Evolutionary conservation across 306 rosid species (phyloP).

Genomic region (Glycyrrhiza uralensis): DNA sequence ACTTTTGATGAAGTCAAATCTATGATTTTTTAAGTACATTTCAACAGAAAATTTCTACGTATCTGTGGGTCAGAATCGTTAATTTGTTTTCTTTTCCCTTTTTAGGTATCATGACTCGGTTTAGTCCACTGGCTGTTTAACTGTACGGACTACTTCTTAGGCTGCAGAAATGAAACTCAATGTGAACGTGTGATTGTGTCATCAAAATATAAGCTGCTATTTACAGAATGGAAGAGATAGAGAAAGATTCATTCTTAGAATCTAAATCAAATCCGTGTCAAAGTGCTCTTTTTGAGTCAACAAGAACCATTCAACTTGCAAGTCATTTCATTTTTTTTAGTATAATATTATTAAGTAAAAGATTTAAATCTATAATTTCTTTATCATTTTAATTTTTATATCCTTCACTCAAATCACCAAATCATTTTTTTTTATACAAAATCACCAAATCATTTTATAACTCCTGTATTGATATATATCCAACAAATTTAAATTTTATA

Average conservation of each 20-base stretch:
- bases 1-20: too few species aligned
- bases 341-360: too few species aligned
- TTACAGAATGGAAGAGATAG: not conserved
- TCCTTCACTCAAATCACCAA: too few species aligned
- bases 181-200: constrained; percentile 27
- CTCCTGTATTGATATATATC: too few species aligned
- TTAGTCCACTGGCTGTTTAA: not conserved
- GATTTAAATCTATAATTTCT: too few species aligned
- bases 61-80: not conserved
- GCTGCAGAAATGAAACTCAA: constrained; percentile 27
- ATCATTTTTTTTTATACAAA: too few species aligned
- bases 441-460: too few species aligned
- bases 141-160: constrained; percentile 3
- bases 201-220: not conserved
- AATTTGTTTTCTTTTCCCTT: not conserved
- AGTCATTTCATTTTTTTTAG: too few species aligned
- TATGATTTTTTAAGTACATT: not conserved
- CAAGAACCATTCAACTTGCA: not conserved
- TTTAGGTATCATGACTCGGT: not conserved
- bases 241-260: constrained; percentile 9
- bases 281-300: not conserved
- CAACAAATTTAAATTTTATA: too few species aligned
- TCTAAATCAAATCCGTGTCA: constrained; percentile 31
- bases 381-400: too few species aligned
- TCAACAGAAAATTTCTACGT: not conserved